A percentile compares a stretch with the other conserved stretches of the same genome.
These are phyloP conservation scores for Ophiobolus disseminans DNA, from an alignment of 2,329 filamentous ascomycete genomes.

Conservation along the genomic window DNA sequence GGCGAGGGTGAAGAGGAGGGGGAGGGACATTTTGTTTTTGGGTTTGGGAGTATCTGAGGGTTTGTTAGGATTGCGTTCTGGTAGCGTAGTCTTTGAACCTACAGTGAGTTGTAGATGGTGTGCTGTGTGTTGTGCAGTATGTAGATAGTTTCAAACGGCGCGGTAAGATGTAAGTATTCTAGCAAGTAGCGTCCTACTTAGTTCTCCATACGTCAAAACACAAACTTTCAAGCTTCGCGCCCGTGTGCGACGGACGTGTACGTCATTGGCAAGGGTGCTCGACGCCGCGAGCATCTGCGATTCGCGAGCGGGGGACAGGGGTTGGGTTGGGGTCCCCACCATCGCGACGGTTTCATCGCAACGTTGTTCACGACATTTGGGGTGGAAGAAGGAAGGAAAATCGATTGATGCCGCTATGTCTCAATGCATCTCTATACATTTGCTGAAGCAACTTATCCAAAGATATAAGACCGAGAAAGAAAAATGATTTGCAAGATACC, in stretches of 20 bases:
- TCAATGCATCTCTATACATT: neutral
- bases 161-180: no score
- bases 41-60: neutral
- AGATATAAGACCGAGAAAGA: neutral
- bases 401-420: neutral
- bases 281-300: conserved; percentile 1
- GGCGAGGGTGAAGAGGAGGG: conserved; percentile 45
- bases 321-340: conserved; percentile 1
- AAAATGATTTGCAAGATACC: neutral
- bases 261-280: conserved; percentile 25
- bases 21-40: conserved; percentile 28
- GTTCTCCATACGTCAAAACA: conserved; percentile 2
- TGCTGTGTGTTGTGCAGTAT: neutral
- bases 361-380: neutral
- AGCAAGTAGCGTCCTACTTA: no score
- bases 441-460: no score
- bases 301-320: conserved; percentile 15
- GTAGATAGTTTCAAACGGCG: neutral
- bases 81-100: no score
- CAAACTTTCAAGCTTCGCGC: conserved; percentile 10
- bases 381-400: neutral
- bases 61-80: neutral
- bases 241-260: conserved; percentile 16
- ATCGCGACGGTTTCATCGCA: neutral
- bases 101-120: neutral